phyloP scores from a whole-genome alignment of 495 filamentous ascomycete genomes.

The Parathielavia hyrcaniae region DNA sequence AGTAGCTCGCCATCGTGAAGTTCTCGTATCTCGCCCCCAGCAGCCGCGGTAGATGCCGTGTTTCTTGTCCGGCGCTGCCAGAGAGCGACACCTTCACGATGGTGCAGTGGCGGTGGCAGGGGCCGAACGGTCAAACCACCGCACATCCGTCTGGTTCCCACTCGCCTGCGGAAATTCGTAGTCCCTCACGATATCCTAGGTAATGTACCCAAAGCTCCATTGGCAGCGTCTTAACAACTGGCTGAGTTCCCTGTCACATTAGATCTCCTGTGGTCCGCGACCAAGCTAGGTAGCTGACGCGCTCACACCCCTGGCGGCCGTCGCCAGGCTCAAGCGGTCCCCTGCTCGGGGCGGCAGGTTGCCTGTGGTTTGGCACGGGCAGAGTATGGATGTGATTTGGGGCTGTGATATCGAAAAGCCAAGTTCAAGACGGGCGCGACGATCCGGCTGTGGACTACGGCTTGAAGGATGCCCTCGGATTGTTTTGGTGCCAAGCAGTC shows the following conservation, averaged over 20 bases:
- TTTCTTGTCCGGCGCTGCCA: too few species aligned
- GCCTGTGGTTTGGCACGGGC: constrained; percentile 38
- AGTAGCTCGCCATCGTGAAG: constrained; percentile 46
- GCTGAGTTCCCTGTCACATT: constrained; percentile 55
- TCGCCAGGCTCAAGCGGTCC: constrained; percentile 54
- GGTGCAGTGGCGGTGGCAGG: too few species aligned
- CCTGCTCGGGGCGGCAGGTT: constrained; percentile 47
- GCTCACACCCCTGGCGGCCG: constrained; percentile 40
- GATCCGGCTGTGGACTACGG: constrained; percentile 44
- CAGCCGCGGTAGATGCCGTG: constrained; percentile 21
- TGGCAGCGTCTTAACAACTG: constrained; percentile 51
- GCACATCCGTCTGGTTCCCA: constrained; percentile 56
- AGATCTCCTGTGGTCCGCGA: constrained; percentile 57
- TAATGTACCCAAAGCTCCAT: too few species aligned
- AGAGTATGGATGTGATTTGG: constrained; percentile 37
- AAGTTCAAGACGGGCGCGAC: constrained; percentile 58
- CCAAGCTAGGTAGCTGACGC: constrained; percentile 52
- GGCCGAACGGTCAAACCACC: constrained; percentile 58
- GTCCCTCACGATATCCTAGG: too few species aligned
- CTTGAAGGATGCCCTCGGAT: constrained; percentile 27
- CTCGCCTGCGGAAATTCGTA: constrained; percentile 66
- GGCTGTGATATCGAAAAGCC: constrained; percentile 48
- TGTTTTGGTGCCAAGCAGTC: constrained; percentile 39
- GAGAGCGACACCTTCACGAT: too few species aligned
- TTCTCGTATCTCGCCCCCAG: constrained; percentile 39